Conservation (phyloP, 306 rosid species). For the Glycine soja region DNA sequence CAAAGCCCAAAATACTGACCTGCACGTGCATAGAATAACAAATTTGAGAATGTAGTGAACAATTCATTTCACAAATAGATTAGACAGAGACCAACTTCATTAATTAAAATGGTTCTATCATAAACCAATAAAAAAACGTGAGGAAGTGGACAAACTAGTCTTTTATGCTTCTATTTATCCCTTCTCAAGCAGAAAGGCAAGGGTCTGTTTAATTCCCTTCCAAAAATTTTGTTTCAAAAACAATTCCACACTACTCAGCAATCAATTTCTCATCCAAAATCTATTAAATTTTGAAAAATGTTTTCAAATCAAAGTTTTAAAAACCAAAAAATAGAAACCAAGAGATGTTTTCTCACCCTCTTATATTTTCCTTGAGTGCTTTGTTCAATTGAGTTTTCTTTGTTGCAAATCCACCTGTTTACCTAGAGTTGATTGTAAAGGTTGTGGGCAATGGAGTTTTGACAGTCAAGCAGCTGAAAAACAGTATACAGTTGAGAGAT, state of each 20-base stretch:
- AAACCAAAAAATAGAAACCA: background rate
- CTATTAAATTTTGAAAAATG: background rate
- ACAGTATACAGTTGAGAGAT: background rate
- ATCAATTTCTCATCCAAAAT: background rate
- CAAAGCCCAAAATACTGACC: conserved; percentile 96
- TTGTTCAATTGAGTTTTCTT: background rate
- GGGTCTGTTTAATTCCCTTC: background rate
- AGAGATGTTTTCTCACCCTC: background rate
- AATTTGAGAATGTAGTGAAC: conserved; percentile 32
- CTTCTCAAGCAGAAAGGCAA: conserved; percentile 20
- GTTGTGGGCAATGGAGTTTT: background rate
- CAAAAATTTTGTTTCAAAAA: background rate
- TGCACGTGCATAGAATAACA: conserved; percentile 48
- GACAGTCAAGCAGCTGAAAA: background rate
- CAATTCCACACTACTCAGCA: background rate
- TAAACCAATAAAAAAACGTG: too few species aligned
- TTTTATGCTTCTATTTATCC: too few species aligned
- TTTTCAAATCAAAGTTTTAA: background rate
- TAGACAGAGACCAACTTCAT: conserved; percentile 38
- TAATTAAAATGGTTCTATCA: conserved; percentile 8
- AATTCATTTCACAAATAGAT: conserved; percentile 37
- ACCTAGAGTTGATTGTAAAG: background rate
- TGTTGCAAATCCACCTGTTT: background rate
- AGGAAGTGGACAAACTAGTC: too few species aligned
- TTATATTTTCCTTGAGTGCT: background rate